Evolutionary conservation across 441 rosid species (phyloP).

Genomic region (Erodium texanum): DNA sequence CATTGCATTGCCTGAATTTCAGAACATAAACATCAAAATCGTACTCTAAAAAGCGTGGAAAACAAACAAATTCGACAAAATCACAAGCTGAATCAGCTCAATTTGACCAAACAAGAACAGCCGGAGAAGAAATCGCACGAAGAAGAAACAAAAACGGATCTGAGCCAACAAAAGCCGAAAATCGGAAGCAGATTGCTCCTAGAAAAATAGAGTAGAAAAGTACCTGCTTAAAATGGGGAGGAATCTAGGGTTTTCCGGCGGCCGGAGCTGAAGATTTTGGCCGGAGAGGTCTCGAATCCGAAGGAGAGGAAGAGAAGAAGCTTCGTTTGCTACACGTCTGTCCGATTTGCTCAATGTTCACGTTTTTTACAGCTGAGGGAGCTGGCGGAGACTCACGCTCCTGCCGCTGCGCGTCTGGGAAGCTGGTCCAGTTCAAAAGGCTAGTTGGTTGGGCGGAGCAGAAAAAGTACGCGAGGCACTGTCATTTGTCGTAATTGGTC

Average conservation of each 20-base stretch:
- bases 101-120: slow-evolving; percentile 7
- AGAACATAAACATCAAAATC: slow-evolving; percentile 6
- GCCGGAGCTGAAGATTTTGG: slow-evolving; percentile 13
- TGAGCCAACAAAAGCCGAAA: slow-evolving; percentile 13
- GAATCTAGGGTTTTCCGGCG: slow-evolving; percentile 33
- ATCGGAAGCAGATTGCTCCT: not conserved
- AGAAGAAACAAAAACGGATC: slow-evolving; percentile 20
- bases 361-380: slow-evolving; percentile 9
- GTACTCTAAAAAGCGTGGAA: slow-evolving; percentile 6
- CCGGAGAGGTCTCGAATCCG: slow-evolving; percentile 13
- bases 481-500: slow-evolving; percentile 18
- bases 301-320: slow-evolving; percentile 14
- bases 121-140: not conserved
- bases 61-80: slow-evolving; percentile 2
- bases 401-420: slow-evolving; percentile 13
- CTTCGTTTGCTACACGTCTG: slow-evolving; percentile 6
- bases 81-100: not conserved
- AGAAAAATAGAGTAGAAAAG: not conserved
- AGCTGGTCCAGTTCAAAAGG: slow-evolving; percentile 2
- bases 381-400: slow-evolving; percentile 16
- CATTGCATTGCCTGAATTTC: slow-evolving; percentile 29
- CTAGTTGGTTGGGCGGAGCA: slow-evolving; percentile 13
- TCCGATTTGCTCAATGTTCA: slow-evolving; percentile 4
- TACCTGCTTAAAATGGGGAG: slow-evolving; percentile 32
- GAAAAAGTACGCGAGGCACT: slow-evolving; percentile 24